Conservation (phyloP, 2,329 filamentous ascomycete genomes). For the Rutstroemia sp. region DNA sequence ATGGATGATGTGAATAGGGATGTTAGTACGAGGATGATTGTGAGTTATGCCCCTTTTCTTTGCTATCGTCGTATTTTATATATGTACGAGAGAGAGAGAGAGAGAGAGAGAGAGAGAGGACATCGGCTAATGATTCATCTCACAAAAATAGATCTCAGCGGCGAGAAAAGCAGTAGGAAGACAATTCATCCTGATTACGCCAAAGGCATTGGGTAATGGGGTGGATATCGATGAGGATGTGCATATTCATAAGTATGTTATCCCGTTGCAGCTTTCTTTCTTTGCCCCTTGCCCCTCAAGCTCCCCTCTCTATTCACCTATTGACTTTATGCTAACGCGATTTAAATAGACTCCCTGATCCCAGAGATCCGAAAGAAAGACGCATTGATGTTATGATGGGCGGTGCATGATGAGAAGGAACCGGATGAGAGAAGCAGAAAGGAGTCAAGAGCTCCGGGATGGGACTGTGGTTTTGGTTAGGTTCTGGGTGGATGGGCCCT, state of each 20-base stretch:
- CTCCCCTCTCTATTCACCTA: too few relatives aligned
- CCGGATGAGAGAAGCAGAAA: background rate
- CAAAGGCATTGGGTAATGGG: slow-evolving; percentile 67
- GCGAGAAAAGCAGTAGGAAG: slow-evolving; percentile 81
- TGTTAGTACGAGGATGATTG: slow-evolving; percentile 89
- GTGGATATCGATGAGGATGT: slow-evolving; percentile 58
- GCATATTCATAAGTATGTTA: slow-evolving; percentile 62
- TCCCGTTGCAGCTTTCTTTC: background rate
- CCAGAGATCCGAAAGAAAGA: background rate
- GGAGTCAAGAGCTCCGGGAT: too few relatives aligned
- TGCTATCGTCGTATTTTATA: too few relatives aligned
- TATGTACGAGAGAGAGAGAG: too few relatives aligned
- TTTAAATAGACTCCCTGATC: background rate
- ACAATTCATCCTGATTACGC: slow-evolving; percentile 95
- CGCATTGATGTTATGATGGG: background rate
- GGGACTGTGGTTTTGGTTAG: too few relatives aligned
- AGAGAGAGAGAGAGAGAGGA: too few relatives aligned
- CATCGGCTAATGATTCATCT: slow-evolving; percentile 12
- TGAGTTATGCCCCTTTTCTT: slow-evolving; percentile 37
- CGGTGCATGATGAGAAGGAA: too few relatives aligned
- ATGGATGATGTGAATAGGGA: slow-evolving; percentile 97
- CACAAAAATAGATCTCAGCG: slow-evolving; percentile 57
- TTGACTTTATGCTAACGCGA: too few relatives aligned
- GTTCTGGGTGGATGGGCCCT: too few relatives aligned
- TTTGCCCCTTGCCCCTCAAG: too few relatives aligned